These are phyloP conservation scores for Paramyrothecium roridum DNA, from an alignment of 2,329 filamentous ascomycete species.

Conservation along the genomic window DNA sequence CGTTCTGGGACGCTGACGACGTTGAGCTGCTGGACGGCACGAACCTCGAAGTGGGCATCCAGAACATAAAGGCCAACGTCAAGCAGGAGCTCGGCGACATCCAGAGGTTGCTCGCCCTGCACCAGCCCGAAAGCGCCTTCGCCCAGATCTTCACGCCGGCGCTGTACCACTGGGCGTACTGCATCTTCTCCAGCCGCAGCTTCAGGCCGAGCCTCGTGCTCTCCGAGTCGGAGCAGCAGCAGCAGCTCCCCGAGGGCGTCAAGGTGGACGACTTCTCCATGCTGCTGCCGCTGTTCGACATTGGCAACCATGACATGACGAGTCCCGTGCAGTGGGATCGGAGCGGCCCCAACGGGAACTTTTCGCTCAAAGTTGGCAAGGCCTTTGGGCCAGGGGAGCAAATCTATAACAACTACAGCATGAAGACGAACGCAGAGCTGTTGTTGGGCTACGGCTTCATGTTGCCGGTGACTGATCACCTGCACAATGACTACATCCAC, in stretches of 20 bases:
- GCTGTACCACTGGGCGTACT: constrained; percentile 63
- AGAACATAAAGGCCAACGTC: constrained; percentile 43
- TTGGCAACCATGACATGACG: constrained; percentile 67
- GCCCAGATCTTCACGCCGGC: constrained; percentile 35
- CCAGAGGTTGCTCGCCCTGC: constrained; percentile 27
- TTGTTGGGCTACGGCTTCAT: constrained; percentile 63
- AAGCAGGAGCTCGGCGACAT: constrained; percentile 44
- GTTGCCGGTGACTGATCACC: constrained; percentile 39
- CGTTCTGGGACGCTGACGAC: constrained; percentile 63
- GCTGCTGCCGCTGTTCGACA: constrained; percentile 67
- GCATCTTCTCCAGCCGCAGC: constrained; percentile 62
- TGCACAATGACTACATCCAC: constrained; percentile 61
- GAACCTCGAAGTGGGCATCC: constrained; percentile 46
- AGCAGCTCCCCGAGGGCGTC: constrained; percentile 23
- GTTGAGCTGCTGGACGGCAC: constrained; percentile 53
- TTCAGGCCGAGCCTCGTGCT: constrained; percentile 61
- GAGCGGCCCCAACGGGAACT: constrained; percentile 32
- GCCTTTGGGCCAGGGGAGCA: constrained; percentile 49
- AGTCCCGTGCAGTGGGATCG: constrained; percentile 59
- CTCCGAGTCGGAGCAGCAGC: constrained; percentile 21
- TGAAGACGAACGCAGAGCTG: constrained; percentile 70
- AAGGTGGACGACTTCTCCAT: constrained; percentile 60
- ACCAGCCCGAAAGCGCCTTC: constrained; percentile 19
- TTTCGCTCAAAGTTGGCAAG: constrained; percentile 39
- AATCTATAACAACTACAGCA: constrained; percentile 69